phyloP scores from a whole-genome alignment of 441 rosid species.

The Adansonia gregorii region DNA sequence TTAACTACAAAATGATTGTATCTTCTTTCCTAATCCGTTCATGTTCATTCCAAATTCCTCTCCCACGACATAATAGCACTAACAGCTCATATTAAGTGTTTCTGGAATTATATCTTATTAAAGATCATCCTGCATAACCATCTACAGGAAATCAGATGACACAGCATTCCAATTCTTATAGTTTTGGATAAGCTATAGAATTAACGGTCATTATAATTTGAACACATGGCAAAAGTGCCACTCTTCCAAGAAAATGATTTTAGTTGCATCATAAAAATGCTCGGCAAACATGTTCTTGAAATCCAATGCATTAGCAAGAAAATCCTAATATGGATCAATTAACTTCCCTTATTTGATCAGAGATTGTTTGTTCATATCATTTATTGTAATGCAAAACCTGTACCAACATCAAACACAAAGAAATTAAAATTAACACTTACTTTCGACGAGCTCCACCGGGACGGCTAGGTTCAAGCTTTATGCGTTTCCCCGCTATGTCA shows the following conservation, averaged over 20 bases:
- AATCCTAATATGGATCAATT: background rate
- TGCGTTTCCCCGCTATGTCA: conserved; percentile 90
- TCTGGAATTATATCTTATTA: conserved; percentile 4
- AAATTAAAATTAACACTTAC: conserved; percentile 45
- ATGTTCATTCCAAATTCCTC: background rate
- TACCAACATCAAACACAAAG: background rate
- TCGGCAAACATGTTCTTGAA: background rate
- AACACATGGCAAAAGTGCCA: background rate
- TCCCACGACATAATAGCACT: background rate
- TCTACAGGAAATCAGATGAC: conserved; percentile 7
- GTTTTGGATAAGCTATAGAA: background rate
- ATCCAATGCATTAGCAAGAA: background rate
- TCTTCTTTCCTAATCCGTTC: conserved; percentile 3
- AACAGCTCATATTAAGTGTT: background rate
- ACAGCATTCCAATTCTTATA: background rate
- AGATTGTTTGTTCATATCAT: background rate
- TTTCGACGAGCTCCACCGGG: conserved; percentile 89
- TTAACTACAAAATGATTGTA: background rate
- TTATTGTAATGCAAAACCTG: background rate
- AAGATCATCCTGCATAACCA: background rate
- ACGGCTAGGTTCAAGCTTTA: conserved; percentile 92
- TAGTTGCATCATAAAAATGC: background rate
- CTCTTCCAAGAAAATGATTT: background rate
- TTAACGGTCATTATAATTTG: background rate
- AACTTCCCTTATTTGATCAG: background rate